Base-by-base conservation (phyloP, 2,329 filamentous ascomycete species). In the Fusarium algeriense region DNA sequence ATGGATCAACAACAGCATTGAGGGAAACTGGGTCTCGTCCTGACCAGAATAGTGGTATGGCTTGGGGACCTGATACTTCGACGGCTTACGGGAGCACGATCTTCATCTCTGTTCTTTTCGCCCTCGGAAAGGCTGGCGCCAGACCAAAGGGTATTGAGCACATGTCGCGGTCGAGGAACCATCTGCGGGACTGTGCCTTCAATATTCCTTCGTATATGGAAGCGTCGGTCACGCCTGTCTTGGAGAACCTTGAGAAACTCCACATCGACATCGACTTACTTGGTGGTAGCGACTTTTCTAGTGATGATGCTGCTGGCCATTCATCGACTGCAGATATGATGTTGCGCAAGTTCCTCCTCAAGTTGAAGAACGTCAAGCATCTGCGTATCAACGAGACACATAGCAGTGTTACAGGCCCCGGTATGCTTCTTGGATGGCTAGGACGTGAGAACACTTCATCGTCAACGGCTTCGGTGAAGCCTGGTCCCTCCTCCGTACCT, bases 311-410 rank as follows among this genome's bases (percentile, higher is more conserved):
- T n/a, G 48, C 56, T n/a, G 57, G 64, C 9, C 44, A 58, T 30
- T 41, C 49, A 0, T 52, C 56, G 9, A 56, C 40, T 15, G 61
- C 59, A 4, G 63, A 77, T 28, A 38, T 35, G n/a, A 56, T 68
- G 52, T 57, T 80, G 8, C 69, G 75, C 44, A 55, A 54, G 4
- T 79, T 80, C 46, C 69, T 80, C 5, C 49, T 57, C n/a, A 57
- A 71, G 19, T 60, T 73, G 37, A 71, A 67, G 50, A 85, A 85
- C 20, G 65, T 91, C 9, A 81, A 81, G 34, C 84, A 88, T 70
- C 79, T 91, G 8, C 83, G 88, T 5, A 74, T 90, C 45, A 90
- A 90, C 70, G 70, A 71, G 20, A 53, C 62, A 1, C 52, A 68
- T 19, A 53, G 35, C 11, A 26, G 62, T 0, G 20, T 59, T 7